A percentile compares a stretch with the other conserved stretches of the same genome.
These are phyloP conservation scores for Evansstolkia leycettana DNA, from an alignment of 495 filamentous ascomycete genomes.

Conservation along the genomic window DNA sequence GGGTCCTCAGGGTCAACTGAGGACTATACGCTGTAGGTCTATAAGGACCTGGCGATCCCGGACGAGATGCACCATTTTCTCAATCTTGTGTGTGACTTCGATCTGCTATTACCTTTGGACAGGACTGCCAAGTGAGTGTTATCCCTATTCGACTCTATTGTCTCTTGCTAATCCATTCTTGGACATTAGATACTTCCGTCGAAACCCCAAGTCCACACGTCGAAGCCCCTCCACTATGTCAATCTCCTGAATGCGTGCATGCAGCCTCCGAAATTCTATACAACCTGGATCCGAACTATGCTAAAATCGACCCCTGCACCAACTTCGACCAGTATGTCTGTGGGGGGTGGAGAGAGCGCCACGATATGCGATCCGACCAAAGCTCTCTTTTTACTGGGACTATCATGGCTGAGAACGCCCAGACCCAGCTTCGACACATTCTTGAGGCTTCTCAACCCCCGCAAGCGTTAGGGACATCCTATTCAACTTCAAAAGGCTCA, in stretches of 20 bases:
- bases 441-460: slow-evolving; percentile 44
- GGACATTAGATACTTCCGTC: neutral
- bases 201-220: slow-evolving; percentile 5
- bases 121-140: slow-evolving; percentile 5
- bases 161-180: neutral
- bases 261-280: slow-evolving; percentile 56
- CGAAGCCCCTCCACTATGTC: slow-evolving; percentile 26
- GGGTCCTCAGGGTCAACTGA: no score
- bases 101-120: slow-evolving; percentile 9
- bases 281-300: slow-evolving; percentile 52
- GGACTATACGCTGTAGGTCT: neutral
- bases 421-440: slow-evolving; percentile 49
- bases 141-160: neutral
- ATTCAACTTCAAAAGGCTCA: slow-evolving; percentile 5
- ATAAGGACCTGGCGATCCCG: neutral
- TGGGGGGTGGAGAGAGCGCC: slow-evolving; percentile 50
- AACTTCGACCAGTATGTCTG: slow-evolving; percentile 61
- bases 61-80: slow-evolving; percentile 2
- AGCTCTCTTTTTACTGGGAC: slow-evolving; percentile 46
- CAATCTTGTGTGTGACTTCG: slow-evolving; percentile 4
- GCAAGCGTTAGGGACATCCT: slow-evolving; percentile 16
- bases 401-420: slow-evolving; percentile 45
- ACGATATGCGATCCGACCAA: slow-evolving; percentile 57
- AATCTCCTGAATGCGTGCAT: slow-evolving; percentile 53
- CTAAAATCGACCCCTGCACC: slow-evolving; percentile 53